phyloP scores from a whole-genome alignment of 2,329 filamentous ascomycete species.

The Fusarium chaquense region DNA sequence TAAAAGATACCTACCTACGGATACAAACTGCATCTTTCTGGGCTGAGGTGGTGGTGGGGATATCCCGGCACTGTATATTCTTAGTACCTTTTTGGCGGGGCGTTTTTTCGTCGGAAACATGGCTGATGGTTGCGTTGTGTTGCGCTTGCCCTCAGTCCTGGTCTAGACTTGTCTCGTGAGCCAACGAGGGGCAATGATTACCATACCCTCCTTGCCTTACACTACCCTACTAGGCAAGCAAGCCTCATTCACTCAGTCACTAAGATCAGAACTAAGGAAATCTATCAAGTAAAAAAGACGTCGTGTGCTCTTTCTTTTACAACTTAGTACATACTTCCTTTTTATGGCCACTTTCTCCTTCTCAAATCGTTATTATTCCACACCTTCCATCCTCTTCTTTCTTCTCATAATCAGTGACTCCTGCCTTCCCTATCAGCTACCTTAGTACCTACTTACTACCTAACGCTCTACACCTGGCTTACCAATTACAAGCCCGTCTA shows the following conservation, averaged over 20 bases:
- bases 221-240: constrained; percentile 14
- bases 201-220: not conserved
- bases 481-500: constrained; percentile 20
- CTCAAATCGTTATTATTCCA: not conserved
- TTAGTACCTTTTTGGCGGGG: constrained; percentile 15
- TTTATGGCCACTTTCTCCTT: constrained; percentile 13
- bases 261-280: not conserved
- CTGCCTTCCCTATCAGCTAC: not conserved
- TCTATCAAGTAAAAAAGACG: constrained; percentile 24
- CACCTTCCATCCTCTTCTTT: constrained; percentile 19
- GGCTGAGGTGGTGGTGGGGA: constrained; percentile 21
- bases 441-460: not conserved
- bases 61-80: constrained; percentile 20
- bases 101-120: constrained; percentile 30
- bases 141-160: constrained; percentile 7
- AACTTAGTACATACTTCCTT: not conserved
- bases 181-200: constrained; percentile 43
- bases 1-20: not conserved
- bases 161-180: constrained; percentile 33
- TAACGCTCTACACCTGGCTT: constrained; percentile 2
- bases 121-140: constrained; percentile 16
- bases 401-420: constrained; percentile 18
- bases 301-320: not conserved
- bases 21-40: not conserved
- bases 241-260: constrained; percentile 12